Evolutionary conservation across 208 protist species (phyloP).

Genomic region (Trypanosoma avium): DNA sequence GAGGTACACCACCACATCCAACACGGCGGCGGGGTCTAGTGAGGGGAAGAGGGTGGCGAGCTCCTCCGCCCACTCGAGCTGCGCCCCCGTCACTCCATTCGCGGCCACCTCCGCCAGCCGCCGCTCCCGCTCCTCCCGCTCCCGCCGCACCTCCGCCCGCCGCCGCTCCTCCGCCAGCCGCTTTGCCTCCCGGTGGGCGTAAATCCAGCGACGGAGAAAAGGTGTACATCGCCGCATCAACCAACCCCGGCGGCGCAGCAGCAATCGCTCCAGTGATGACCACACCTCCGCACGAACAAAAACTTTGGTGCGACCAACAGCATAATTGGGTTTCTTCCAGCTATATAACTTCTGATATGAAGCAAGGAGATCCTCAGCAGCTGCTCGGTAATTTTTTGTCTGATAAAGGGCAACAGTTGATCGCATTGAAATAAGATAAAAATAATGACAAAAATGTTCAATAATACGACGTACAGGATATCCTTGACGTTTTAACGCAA

Average conservation of each 20-base stretch:
- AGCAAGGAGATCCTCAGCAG: slow-evolving; percentile 49
- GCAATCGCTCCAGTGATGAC: slow-evolving; percentile 75
- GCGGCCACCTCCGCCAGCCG: slow-evolving; percentile 40
- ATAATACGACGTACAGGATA: slow-evolving; percentile 83
- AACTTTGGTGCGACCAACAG: slow-evolving; percentile 85
- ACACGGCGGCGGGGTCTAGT: slow-evolving; percentile 43
- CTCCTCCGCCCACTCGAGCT: slow-evolving; percentile 61
- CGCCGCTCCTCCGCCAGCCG: slow-evolving; percentile 59
- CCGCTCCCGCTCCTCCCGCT: slow-evolving; percentile 52
- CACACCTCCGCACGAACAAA: slow-evolving; percentile 86
- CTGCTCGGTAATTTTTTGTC: slow-evolving; percentile 40
- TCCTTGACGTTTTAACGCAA: slow-evolving; percentile 88
- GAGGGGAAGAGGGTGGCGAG: slow-evolving; percentile 65
- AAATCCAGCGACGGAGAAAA: slow-evolving; percentile 71
- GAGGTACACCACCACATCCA: slow-evolving; percentile 64
- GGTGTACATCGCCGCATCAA: slow-evolving; percentile 64
- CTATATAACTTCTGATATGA: slow-evolving; percentile 63
- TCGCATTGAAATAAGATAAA: slow-evolving; percentile 71
- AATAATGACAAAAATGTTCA: slow-evolving; percentile 78
- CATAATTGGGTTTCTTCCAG: slow-evolving; percentile 72
- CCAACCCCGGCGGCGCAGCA: slow-evolving; percentile 65
- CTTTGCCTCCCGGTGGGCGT: slow-evolving; percentile 63
- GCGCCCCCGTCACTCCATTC: slow-evolving; percentile 40
- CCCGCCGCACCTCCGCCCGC: slow-evolving; percentile 42
- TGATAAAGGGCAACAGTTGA: slow-evolving; percentile 38